phyloP scores from a whole-genome alignment of 805 yeast species.

The Blastobotrys parvus region DNA sequence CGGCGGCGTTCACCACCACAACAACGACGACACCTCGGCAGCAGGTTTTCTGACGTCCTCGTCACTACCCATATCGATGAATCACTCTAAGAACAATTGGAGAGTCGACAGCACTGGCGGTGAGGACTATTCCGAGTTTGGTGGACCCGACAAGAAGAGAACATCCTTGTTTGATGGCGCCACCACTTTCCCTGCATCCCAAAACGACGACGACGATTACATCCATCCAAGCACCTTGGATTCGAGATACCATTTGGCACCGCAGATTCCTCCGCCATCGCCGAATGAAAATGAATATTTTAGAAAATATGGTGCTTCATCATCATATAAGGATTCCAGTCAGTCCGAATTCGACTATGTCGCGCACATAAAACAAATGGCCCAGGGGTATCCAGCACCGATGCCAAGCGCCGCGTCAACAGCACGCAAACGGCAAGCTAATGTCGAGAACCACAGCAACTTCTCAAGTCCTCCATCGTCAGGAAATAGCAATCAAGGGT shows the following conservation, averaged over 20 bases:
- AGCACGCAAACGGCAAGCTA: background rate
- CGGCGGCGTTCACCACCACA: background rate
- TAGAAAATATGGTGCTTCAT: background rate
- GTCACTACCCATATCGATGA: no score
- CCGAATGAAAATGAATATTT: background rate
- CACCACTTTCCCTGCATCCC: background rate
- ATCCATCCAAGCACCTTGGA: background rate
- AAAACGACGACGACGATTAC: background rate
- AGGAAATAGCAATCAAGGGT: slow-evolving; percentile 16
- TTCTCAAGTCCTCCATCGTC: background rate
- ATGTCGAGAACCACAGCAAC: background rate
- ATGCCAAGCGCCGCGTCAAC: background rate
- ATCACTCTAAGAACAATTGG: no score
- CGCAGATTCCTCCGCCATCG: background rate
- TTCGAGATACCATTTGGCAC: background rate
- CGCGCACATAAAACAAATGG: background rate
- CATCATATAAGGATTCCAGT: background rate
- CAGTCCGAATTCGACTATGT: background rate
- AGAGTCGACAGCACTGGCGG: no score
- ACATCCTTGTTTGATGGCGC: background rate
- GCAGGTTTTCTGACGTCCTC: no score
- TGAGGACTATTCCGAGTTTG: no score
- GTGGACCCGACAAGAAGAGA: background rate
- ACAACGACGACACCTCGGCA: background rate
- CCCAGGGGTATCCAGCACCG: background rate